These are phyloP conservation scores for Pichia pseudocactophila DNA, from an alignment of 805 yeast genomes.

Conservation along the genomic window DNA sequence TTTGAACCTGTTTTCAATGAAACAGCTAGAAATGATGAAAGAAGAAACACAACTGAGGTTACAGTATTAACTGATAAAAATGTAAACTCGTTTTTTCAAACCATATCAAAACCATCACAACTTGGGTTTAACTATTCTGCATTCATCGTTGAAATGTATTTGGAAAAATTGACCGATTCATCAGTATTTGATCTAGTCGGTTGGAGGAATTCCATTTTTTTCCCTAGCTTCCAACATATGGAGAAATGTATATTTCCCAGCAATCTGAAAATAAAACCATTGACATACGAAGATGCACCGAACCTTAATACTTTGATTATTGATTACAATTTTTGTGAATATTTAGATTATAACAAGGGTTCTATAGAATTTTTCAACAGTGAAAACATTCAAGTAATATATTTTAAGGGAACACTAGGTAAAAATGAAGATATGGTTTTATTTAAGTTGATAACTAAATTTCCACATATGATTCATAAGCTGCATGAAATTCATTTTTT, in stretches of 20 bases:
- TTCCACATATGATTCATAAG: conserved; percentile 19
- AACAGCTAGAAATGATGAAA: conserved; percentile 11
- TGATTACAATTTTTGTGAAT: conserved; percentile 24
- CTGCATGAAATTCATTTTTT: conserved; percentile 22
- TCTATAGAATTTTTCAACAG: conserved; percentile 19
- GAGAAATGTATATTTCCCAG: conserved; percentile 19
- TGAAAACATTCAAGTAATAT: conserved; percentile 14
- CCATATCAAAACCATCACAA: conserved; percentile 12
- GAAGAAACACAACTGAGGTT: not conserved
- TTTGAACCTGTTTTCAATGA: conserved; percentile 10
- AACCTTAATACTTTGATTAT: conserved; percentile 18
- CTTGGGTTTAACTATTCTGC: conserved; percentile 19
- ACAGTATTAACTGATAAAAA: conserved; percentile 5
- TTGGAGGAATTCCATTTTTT: conserved; percentile 17
- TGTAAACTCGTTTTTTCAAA: conserved; percentile 13
- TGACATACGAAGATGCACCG: conserved; percentile 21
- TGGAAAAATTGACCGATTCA: conserved; percentile 16
- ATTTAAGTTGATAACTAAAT: conserved; percentile 22
- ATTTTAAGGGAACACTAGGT: conserved; percentile 23
- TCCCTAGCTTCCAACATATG: conserved; percentile 14
- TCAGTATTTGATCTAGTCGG: conserved; percentile 12
- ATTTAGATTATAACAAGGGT: conserved; percentile 19
- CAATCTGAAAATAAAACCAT: conserved; percentile 15
- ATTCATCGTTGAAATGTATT: conserved; percentile 18
- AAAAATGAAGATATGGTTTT: conserved; percentile 29